Base-by-base conservation (phyloP, 2,329 filamentous ascomycete species). In the Nothophaeocryptopus gaeumannii region DNA sequence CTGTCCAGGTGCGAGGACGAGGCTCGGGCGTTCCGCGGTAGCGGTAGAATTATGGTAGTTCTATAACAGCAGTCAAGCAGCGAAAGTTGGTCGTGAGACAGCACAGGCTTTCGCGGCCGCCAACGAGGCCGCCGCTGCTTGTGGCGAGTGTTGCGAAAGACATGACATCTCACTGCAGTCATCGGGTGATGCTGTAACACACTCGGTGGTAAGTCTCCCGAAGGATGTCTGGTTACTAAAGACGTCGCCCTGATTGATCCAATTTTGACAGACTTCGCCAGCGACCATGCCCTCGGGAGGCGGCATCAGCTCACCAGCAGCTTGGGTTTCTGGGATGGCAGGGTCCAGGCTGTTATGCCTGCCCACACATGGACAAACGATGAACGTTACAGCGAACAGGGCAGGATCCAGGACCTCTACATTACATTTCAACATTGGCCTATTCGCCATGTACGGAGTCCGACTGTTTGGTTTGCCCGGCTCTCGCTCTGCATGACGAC, bases 221-320 rank as follows among this genome's bases (percentile, higher is more conserved):
- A 43, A n/a, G 12, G 14, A 43, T 26, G 40, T 15, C 33, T 20
- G 13, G 13, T 20, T 43, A 34, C 40, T 26, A 14, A 43, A 12
- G 15, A 32, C 40, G 35, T 14, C 16, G 11, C 10, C 31, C 14
- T 43, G 40, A 34, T 35, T 43, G 40, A 35, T 34, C 40, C 20
- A 43, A 33, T 34, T 11, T 43, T 32, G 40, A 30, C 29, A 43
- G 12, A 11, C 40, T 32, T 35, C 13, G 9, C 26, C 29, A 16
- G 37, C 35, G 16, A 30, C 44, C 16, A 20, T 30, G 8, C 11
- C 36, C 37, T 47, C 34, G 45, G n/a, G n/a, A n/a, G n/a, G n/a
- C n/a, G n/a, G 45, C 45, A 35, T 41, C 36, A 47, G 15, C 32
- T 39, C 45, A 39, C 30, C 29, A 16, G 29, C 36, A 39, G 44